These are phyloP conservation scores for Lignosus rhinocerotis DNA, from an alignment of 1,284 basidiomycete species.

Conservation along the genomic window DNA sequence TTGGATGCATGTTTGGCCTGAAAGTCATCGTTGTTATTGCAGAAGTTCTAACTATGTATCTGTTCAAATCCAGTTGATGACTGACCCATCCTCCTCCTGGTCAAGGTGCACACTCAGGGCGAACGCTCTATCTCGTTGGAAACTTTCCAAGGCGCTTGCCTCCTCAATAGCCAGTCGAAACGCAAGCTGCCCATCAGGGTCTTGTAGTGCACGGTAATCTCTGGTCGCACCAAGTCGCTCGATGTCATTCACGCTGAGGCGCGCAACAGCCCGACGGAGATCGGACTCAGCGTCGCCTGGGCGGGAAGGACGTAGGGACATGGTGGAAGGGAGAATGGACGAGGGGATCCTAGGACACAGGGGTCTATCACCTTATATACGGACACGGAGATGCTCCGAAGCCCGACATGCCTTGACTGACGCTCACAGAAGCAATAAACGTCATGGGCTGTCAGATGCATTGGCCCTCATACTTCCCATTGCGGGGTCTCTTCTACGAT, in stretches of 20 bases:
- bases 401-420: background rate
- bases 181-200: background rate
- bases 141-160: background rate
- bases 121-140: conserved; percentile 2
- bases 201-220: background rate
- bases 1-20: no score
- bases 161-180: conserved; percentile 7
- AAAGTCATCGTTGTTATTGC: no score
- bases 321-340: background rate
- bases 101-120: background rate
- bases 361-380: background rate
- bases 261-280: background rate
- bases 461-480: no score
- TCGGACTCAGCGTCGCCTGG: background rate
- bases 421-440: background rate
- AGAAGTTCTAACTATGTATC: no score
- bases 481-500: no score
- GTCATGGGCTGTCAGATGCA: background rate
- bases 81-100: conserved; percentile 1
- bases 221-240: background rate
- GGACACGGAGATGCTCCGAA: background rate
- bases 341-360: background rate
- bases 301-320: background rate
- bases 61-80: background rate
- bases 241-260: conserved; percentile 3